Percentiles rank a stretch among this genome's conserved stretches.
These are phyloP conservation scores for Sabuloglossum arenarium DNA, from an alignment of 495 filamentous ascomycete genomes.

Conservation along the genomic window DNA sequence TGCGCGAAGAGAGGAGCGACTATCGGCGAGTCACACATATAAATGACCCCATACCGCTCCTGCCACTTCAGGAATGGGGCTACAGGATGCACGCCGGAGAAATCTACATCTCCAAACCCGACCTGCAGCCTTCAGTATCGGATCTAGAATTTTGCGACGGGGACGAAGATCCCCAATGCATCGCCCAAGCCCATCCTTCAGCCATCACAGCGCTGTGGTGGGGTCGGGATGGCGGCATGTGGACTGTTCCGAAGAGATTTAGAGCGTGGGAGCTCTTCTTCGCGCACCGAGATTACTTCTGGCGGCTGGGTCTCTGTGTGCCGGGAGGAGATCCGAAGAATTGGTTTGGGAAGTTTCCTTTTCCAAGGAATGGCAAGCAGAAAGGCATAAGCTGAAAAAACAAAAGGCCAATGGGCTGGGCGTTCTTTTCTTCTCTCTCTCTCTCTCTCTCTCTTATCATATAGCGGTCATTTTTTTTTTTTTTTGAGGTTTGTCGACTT, in stretches of 20 bases:
- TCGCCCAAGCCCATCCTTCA: conserved; percentile 20
- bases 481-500: too few species aligned
- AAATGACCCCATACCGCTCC: conserved; percentile 72
- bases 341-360: conserved; percentile 29
- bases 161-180: conserved; percentile 46
- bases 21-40: conserved; percentile 73
- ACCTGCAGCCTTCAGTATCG: conserved; percentile 38
- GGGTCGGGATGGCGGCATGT: conserved; percentile 8
- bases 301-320: conserved; percentile 74
- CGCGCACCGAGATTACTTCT: conserved; percentile 92
- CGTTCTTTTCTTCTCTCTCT: neutral
- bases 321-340: conserved; percentile 59
- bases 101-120: conserved; percentile 54
- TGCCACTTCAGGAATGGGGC: conserved; percentile 74
- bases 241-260: conserved; percentile 34
- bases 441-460: too few species aligned
- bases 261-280: conserved; percentile 84
- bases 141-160: conserved; percentile 59
- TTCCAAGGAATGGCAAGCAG: neutral
- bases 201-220: conserved; percentile 2
- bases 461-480: neutral
- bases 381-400: neutral
- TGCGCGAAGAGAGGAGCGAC: conserved; percentile 12
- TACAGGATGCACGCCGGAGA: conserved; percentile 71
- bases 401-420: neutral